phyloP scores from a whole-genome alignment of 1,139 yeast genomes.

The Pneumocystis carinii region DNA sequence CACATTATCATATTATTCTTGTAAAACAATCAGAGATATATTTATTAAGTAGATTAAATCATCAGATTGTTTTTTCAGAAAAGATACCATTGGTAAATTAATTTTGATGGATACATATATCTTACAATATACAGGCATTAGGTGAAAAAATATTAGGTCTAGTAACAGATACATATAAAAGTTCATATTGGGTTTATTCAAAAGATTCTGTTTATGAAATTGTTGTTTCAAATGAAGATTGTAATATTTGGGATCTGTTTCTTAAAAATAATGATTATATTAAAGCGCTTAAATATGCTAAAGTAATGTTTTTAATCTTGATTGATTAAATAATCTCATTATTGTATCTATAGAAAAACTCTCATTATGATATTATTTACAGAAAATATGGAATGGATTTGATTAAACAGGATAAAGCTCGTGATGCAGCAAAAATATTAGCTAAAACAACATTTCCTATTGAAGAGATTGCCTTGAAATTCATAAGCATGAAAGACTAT shows the following conservation, averaged over 20 bases:
- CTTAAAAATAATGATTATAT: constrained; percentile 48
- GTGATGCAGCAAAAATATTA: constrained; percentile 45
- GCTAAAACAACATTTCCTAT: constrained; percentile 56
- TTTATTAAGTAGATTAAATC: constrained; percentile 38
- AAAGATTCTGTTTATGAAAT: constrained; percentile 45
- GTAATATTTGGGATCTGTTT: constrained; percentile 63
- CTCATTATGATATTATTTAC: constrained; percentile 40
- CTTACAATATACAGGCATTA: constrained; percentile 9
- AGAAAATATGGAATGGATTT: constrained; percentile 50
- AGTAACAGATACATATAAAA: constrained; percentile 39
- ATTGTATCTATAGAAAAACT: neutral
- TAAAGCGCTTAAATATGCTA: constrained; percentile 43
- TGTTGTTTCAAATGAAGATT: constrained; percentile 50
- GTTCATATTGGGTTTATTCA: constrained; percentile 51
- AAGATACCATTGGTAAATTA: constrained; percentile 20
- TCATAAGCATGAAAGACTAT: constrained; percentile 34
- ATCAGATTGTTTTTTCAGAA: constrained; percentile 32
- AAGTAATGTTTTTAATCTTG: constrained; percentile 21
- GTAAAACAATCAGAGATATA: constrained; percentile 30
- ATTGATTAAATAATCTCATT: neutral
- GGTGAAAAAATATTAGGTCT: constrained; percentile 40
- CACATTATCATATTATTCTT: constrained; percentile 40
- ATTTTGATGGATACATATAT: neutral
- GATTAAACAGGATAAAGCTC: constrained; percentile 24
- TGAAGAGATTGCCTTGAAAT: constrained; percentile 52